phyloP scores from a whole-genome alignment of 768 basidiomycete genomes.

The Serendipita sp. region DNA sequence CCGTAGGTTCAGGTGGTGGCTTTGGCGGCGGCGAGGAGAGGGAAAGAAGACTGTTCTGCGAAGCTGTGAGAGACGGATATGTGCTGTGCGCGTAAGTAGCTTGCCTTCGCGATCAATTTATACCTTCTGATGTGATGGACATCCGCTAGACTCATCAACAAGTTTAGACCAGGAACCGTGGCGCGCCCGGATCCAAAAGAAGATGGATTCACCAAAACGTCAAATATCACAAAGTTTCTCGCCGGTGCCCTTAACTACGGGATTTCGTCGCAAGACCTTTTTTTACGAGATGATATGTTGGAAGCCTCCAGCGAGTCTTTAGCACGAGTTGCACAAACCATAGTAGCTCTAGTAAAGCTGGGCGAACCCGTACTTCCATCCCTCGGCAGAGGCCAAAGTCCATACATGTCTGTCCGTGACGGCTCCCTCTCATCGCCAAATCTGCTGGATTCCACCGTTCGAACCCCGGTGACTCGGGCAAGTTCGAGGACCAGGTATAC shows the following conservation, averaged over 20 bases:
- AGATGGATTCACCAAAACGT: conserved; percentile 46
- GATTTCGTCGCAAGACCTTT: conserved; percentile 48
- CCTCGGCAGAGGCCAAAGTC: conserved; percentile 23
- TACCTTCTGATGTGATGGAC: conserved; percentile 14
- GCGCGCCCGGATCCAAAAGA: conserved; percentile 49
- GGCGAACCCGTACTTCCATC: conserved; percentile 34
- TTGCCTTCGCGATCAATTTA: conserved; percentile 13
- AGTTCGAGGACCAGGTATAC: not conserved
- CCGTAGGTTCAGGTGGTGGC: conserved; percentile 17
- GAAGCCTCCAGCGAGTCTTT: conserved; percentile 39
- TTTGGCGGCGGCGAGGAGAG: conserved; percentile 47
- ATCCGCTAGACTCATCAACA: conserved; percentile 54
- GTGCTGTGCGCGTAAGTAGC: conserved; percentile 75
- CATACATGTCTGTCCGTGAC: conserved; percentile 1
- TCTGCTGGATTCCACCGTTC: not conserved
- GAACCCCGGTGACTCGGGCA: not conserved
- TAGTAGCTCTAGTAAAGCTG: conserved; percentile 48
- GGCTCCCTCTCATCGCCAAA: conserved; percentile 4
- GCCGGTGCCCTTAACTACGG: conserved; percentile 48
- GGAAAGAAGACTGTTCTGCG: conserved; percentile 55
- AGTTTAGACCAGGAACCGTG: conserved; percentile 45
- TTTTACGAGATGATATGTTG: conserved; percentile 51
- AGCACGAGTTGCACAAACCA: conserved; percentile 57
- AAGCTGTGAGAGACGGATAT: conserved; percentile 69
- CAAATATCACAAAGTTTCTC: conserved; percentile 65